Percentiles rank a stretch among this genome's conserved stretches.
These are phyloP conservation scores for Teratosphaeria nubilosa DNA, from an alignment of 2,329 filamentous ascomycete genomes.

Conservation along the genomic window DNA sequence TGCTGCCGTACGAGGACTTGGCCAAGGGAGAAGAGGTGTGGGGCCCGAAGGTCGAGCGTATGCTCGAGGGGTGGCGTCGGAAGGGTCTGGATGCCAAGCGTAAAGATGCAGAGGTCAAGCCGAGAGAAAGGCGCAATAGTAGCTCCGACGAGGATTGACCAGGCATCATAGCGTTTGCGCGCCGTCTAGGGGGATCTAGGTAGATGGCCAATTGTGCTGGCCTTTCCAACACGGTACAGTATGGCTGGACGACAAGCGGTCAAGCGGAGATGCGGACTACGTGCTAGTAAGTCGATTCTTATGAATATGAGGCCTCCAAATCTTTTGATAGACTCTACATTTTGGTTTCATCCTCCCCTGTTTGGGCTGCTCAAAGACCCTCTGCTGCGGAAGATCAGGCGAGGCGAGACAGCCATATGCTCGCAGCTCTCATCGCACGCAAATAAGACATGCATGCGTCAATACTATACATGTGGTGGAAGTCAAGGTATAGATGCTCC, in stretches of 20 bases:
- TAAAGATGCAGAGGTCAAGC: neutral
- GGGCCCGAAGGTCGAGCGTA: conserved; percentile 58
- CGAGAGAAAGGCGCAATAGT: neutral
- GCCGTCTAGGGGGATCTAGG: neutral
- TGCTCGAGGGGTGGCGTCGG: conserved; percentile 36
- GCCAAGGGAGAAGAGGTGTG: conserved; percentile 68
- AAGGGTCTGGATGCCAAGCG: neutral
- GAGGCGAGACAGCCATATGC: neutral
- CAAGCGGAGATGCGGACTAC: too few relatives aligned
- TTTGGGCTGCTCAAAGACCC: too few relatives aligned
- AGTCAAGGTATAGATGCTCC: too few relatives aligned
- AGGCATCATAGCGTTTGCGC: neutral
- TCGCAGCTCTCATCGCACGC: neutral
- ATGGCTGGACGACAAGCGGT: too few relatives aligned
- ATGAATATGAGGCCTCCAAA: too few relatives aligned
- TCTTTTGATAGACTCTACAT: too few relatives aligned
- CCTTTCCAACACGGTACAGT: too few relatives aligned
- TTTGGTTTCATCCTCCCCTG: too few relatives aligned
- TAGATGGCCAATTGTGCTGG: too few relatives aligned
- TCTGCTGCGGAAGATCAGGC: too few relatives aligned
- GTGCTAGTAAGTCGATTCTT: too few relatives aligned
- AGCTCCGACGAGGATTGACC: neutral
- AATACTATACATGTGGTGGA: neutral
- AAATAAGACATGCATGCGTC: neutral
- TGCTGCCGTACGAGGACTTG: conserved; percentile 66